Base-by-base conservation (phyloP, 2,329 filamentous ascomycete species). In the Fusarium anguioides region DNA sequence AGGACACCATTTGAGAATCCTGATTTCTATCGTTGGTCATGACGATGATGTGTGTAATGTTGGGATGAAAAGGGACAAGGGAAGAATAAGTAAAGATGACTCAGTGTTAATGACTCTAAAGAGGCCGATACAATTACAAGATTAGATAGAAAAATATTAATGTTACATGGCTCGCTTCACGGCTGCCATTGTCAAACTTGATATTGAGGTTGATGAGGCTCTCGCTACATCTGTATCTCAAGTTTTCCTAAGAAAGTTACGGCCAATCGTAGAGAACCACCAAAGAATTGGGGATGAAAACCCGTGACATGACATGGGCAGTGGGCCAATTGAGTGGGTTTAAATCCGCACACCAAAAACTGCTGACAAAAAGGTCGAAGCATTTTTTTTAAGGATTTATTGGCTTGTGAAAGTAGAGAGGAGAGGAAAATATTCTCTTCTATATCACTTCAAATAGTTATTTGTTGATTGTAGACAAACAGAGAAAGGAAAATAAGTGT, bases 261-360 rank as follows among this genome's bases (percentile, higher is more conserved):
- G 50, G 14, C 61, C 61, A 67, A 60, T 67, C 21, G 39, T n/a
- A 52, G 36, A 47, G 37, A 41, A n/a, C 59, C 60, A 50, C 44
- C 23, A 47, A 31, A 50, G 41, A 41, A 33, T 49, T 44, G 48
- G 50, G 47, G 45, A 68, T 35, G 36, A 64, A 70, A 66, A 50
- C 68, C 64, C 68, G 68, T 70, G 68, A 70, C 68, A 64, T 64
- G 64, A 53, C 64, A 65, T 66, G 33, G 50, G 35, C 21, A 36
- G 49, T 54, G 44, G 59, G 31, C 48, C 48, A 62, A 62, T 62
- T 56, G 24, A 12, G 35, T 36, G 57, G 57, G 36, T 35, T 62
- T 47, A 20, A 62, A 62, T 33, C 27, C 27, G 50, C 59, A 62
- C 41, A 62, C 36, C 20, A 55, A 62, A n/a, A 62, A 62, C 26